Conservation (phyloP, 2,329 filamentous ascomycete species). For the Colletotrichum aenigma region DNA sequence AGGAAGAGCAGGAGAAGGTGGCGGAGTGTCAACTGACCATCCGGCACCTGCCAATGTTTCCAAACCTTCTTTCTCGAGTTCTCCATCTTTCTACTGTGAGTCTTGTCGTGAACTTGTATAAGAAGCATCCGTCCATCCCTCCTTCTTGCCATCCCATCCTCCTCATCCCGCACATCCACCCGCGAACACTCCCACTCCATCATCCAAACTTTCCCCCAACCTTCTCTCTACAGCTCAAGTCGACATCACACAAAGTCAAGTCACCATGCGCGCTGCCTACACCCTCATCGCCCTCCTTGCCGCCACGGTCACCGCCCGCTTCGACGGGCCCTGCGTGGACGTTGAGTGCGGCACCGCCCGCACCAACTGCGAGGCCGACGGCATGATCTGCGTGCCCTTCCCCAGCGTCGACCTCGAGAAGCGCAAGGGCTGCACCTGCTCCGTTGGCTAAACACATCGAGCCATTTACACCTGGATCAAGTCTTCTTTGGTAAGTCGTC, state of each 20-base stretch:
- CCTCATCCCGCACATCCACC: background rate
- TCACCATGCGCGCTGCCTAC: slow-evolving; percentile 3
- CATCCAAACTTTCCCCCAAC: background rate
- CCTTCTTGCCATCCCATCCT: background rate
- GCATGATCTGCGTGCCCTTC: slow-evolving; percentile 17
- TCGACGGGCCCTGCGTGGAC: slow-evolving; percentile 9
- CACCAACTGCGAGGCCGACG: slow-evolving; percentile 10
- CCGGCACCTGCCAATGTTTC: background rate
- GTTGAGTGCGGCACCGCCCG: background rate
- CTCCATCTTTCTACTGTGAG: background rate
- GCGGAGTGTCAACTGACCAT: background rate
- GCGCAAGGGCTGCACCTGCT: slow-evolving; percentile 11
- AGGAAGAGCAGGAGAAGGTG: background rate
- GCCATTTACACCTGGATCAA: background rate
- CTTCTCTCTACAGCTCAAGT: background rate
- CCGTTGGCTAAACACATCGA: background rate
- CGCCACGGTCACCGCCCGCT: slow-evolving; percentile 1
- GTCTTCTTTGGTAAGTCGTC: background rate
- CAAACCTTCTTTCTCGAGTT: background rate
- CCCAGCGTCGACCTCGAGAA: slow-evolving; percentile 1
- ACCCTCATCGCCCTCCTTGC: slow-evolving; percentile 5
- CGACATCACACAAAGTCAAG: background rate
- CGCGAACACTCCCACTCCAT: background rate
- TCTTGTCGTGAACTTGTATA: background rate
- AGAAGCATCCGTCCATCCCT: background rate